Evolutionary conservation across 805 yeast genomes (phyloP), one percentile per base, ranked within the genome.

Genomic region (Wickerhamiella sergipiensis): DNA sequence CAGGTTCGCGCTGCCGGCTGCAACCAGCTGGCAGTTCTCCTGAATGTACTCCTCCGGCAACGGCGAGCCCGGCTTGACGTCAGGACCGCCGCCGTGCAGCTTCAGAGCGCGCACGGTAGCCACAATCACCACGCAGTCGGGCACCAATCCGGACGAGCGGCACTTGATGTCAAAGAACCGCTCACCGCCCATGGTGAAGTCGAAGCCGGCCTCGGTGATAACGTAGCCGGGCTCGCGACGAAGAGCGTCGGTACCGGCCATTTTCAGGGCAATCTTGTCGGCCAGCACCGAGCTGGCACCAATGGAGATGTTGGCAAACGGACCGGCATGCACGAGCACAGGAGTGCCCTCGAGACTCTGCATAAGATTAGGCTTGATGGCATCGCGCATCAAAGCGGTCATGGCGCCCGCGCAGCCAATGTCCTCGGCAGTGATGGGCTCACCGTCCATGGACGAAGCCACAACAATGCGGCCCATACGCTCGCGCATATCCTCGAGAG

Each of bases 171-270:
- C 86, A 69, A 90, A 80, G 72, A 90, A 90, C 62, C 97, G 79
- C 75, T 90, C 97, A 58, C 97, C 97, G 59, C 97, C 97, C 97
- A 90, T 90, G 49, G 97, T 90, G 74, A 92, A 90, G 69, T 90
- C 97, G 70, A 90, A 90, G 46, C 97, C 97, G 46, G 97, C 97
- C 68, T 90, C 97, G 47, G 97, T 90, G 54, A 90, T 87, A 52
- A 89, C 97, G 64, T 77, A 90, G 58, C 97, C 97, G 17, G 70
- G 65, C 45, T 57, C 63, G 42, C 59, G 61, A 50, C 67, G 68
- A 62, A 74, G 69, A 43, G 72, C 69, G 52, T 76, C 78, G 31
- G 77, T 73, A 59, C 92, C 92, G 17, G 95, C 89, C 60, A 90
- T 76, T 69, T 90, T 88, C 65, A 90, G 76, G 6, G 95, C 97